phyloP scores from a whole-genome alignment of 768 basidiomycete genomes.

The Boletus rex-veris region DNA sequence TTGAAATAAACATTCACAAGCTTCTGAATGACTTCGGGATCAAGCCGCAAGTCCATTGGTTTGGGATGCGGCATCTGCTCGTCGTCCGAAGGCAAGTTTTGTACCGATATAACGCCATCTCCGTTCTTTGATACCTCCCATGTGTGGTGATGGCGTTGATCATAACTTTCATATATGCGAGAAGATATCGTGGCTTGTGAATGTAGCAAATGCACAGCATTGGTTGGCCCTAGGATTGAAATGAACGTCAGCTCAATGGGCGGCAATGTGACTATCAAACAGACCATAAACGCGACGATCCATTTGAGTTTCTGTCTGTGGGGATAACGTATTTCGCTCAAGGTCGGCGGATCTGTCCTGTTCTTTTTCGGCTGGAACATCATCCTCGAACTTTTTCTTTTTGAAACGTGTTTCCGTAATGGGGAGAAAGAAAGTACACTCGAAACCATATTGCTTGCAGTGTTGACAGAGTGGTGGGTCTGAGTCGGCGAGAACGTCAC shows the following conservation, averaged over 20 bases:
- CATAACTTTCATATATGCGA: slow-evolving; percentile 81
- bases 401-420: slow-evolving; percentile 99
- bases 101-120: slow-evolving; percentile 84
- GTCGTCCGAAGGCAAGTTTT: slow-evolving; percentile 59
- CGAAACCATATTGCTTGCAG: slow-evolving; percentile 90
- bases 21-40: slow-evolving; percentile 72
- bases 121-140: slow-evolving; percentile 83
- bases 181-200: slow-evolving; percentile 85
- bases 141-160: slow-evolving; percentile 81
- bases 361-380: slow-evolving; percentile 41
- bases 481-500: slow-evolving; percentile 78
- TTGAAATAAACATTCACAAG: slow-evolving; percentile 91
- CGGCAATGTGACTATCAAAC: slow-evolving; percentile 20
- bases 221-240: slow-evolving; percentile 71
- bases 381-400: slow-evolving; percentile 86
- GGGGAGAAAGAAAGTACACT: slow-evolving; percentile 96
- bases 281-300: slow-evolving; percentile 66
- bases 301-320: slow-evolving; percentile 45
- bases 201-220: slow-evolving; percentile 81
- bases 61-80: slow-evolving; percentile 52
- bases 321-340: slow-evolving; percentile 39
- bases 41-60: slow-evolving; percentile 68
- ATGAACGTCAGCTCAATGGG: slow-evolving; percentile 29
- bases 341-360: slow-evolving; percentile 30
- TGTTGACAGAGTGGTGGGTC: slow-evolving; percentile 87